These are phyloP conservation scores for Zymoseptoria pseudotritici DNA, from an alignment of 2,329 filamentous ascomycete genomes.

Conservation along the genomic window DNA sequence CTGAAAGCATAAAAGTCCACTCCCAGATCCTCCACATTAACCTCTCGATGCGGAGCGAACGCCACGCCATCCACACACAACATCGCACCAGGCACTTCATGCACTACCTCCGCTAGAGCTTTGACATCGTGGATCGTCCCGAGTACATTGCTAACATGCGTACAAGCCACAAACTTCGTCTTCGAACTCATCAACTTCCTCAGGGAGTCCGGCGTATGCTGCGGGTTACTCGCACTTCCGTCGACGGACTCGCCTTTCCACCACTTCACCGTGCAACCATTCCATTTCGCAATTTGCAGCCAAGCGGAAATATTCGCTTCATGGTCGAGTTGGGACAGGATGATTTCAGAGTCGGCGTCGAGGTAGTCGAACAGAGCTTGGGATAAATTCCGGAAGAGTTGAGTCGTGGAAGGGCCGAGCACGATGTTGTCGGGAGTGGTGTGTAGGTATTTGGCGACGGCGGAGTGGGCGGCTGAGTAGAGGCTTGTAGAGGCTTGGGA, in stretches of 20 bases:
- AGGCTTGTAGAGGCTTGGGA: slow-evolving; percentile 52
- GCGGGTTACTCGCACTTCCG: slow-evolving; percentile 45
- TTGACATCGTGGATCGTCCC: slow-evolving; percentile 61
- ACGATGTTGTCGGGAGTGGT: slow-evolving; percentile 60
- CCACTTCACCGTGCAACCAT: slow-evolving; percentile 60
- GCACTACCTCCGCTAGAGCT: slow-evolving; percentile 49
- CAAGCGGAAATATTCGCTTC: slow-evolving; percentile 71
- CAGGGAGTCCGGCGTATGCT: slow-evolving; percentile 52
- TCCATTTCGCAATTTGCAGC: slow-evolving; percentile 58
- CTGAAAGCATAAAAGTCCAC: slow-evolving; percentile 72
- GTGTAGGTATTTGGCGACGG: slow-evolving; percentile 65
- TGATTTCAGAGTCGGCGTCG: slow-evolving; percentile 48
- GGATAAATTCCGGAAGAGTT: slow-evolving; percentile 64
- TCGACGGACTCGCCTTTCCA: slow-evolving; percentile 42
- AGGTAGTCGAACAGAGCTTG: slow-evolving; percentile 51
- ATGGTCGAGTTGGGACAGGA: slow-evolving; percentile 67
- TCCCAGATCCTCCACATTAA: slow-evolving; percentile 61
- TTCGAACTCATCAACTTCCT: slow-evolving; percentile 52
- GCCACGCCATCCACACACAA: slow-evolving; percentile 70
- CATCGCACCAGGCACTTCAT: slow-evolving; percentile 47
- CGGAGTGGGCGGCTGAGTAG: slow-evolving; percentile 54
- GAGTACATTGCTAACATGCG: slow-evolving; percentile 66
- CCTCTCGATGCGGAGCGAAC: slow-evolving; percentile 62
- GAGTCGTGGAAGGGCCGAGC: slow-evolving; percentile 66
- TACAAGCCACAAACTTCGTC: slow-evolving; percentile 65